Evolutionary conservation across 805 yeast genomes (phyloP), one percentile per base, ranked within the genome.

Genomic region (Zygosaccharomyces kombuchaensis): DNA sequence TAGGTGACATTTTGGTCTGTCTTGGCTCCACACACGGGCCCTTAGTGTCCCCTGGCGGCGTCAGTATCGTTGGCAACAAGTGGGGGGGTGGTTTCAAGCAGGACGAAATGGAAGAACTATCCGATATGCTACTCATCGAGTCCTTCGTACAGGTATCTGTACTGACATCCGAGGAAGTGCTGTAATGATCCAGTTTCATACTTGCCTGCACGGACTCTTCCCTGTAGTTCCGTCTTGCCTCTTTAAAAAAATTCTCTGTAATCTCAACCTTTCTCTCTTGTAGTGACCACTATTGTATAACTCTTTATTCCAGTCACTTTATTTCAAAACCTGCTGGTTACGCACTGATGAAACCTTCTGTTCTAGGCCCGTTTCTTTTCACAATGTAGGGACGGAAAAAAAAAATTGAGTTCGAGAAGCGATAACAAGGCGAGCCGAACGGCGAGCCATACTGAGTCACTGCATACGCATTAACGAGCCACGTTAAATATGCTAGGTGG

Each of bases 141-240:
- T 38, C 41, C 23, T 14, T 38, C 13, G 41, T 38, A 22, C 19
- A 38, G 16, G 41, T 38, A 38, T 38, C 41, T 25, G 41, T 38
- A 38, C 41, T 38, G 12, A 17, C 34, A 38, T 38, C 41, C 14
- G 41, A 38, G 23, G 25, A 38, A 16, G 41, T 38, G 16, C 41
- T 38, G 41, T 38, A 23, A 19, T 38, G 41, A 3, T 38, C 34
- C 31, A 38, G 41, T 27, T 27, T 38, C 41, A 38, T 38, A 13
- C 32, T 29, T 29, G 32, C 32, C 32, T 29, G 16, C 14, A 13
- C 32, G 10, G 5, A 29, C 16, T 10, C 32, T 29, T 27, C 6
- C 26, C 25, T 35, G 14, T 21, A n/a, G 19, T 21, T n/a, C 12
- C 27, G n/a, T 9, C 3, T 35, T 21, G 27, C 16, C 17, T 16